phyloP scores from a whole-genome alignment of 2,329 filamentous ascomycete genomes.

The Penicillium rolfsii region DNA sequence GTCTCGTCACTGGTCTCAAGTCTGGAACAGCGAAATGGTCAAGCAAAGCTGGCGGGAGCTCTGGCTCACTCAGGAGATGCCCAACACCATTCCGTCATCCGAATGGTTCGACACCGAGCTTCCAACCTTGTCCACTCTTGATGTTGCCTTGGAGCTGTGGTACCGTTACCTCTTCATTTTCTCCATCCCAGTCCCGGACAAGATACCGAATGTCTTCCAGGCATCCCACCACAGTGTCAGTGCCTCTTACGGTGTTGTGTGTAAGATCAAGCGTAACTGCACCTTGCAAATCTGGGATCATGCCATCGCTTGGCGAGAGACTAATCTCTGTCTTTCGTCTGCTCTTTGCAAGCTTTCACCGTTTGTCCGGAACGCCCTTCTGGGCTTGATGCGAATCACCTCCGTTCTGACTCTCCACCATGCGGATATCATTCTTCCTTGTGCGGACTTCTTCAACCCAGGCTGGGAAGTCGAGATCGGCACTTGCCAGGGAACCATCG shows the following conservation, averaged over 20 bases:
- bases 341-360: slow-evolving; percentile 55
- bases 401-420: slow-evolving; percentile 55
- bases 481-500: slow-evolving; percentile 59
- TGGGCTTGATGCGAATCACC: slow-evolving; percentile 54
- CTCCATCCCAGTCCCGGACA: slow-evolving; percentile 59
- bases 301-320: slow-evolving; percentile 64
- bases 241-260: slow-evolving; percentile 64
- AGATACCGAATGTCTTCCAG: slow-evolving; percentile 64
- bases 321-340: slow-evolving; percentile 54
- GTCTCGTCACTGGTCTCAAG: slow-evolving; percentile 53
- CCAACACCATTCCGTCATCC: slow-evolving; percentile 41
- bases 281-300: slow-evolving; percentile 68
- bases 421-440: slow-evolving; percentile 63
- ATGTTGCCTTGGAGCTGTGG: slow-evolving; percentile 46
- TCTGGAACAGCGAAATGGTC: slow-evolving; percentile 52
- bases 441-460: slow-evolving; percentile 65
- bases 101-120: slow-evolving; percentile 46
- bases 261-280: slow-evolving; percentile 63
- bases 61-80: slow-evolving; percentile 52
- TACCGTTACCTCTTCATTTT: slow-evolving; percentile 58
- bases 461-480: slow-evolving; percentile 67
- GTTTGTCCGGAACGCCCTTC: slow-evolving; percentile 54
- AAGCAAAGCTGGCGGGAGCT: slow-evolving; percentile 52
- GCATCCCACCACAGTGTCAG: slow-evolving; percentile 66
- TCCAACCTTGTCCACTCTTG: slow-evolving; percentile 42